Percentiles rank a stretch among this genome's conserved stretches.
phyloP scores from a whole-genome alignment of 139 green algal genomes.

The Chlorella sp. region DNA sequence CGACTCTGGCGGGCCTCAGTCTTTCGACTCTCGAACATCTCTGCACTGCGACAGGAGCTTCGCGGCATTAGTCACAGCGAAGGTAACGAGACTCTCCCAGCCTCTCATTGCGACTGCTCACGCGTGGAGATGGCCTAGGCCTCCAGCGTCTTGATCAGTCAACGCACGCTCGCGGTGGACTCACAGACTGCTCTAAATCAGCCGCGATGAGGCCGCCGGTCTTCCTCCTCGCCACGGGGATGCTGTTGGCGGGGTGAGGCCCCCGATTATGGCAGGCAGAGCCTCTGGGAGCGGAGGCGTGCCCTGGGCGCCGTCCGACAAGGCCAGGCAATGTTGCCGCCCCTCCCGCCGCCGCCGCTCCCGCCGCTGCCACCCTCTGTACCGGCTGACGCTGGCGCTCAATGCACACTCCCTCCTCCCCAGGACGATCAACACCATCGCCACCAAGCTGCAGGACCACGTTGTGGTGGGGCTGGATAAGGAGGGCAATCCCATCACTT shows the following conservation, averaged over 20 bases:
- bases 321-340: neutral
- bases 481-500: slow-evolving; percentile 52
- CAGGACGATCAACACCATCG: slow-evolving; percentile 78
- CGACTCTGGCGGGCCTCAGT: no score
- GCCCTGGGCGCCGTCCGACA: neutral
- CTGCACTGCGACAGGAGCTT: slow-evolving; percentile 22
- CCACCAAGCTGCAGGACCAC: slow-evolving; percentile 83
- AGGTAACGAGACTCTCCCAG: neutral
- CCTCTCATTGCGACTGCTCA: no score
- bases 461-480: slow-evolving; percentile 48
- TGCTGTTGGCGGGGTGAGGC: neutral
- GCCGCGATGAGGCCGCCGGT: neutral
- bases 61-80: neutral
- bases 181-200: neutral
- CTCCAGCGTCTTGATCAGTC: neutral
- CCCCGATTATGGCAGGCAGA: no score
- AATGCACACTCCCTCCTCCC: neutral
- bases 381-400: no score
- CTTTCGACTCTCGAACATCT: no score
- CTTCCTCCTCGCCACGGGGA: neutral
- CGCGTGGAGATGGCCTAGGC: no score
- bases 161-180: neutral
- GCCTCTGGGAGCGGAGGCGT: neutral
- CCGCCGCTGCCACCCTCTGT: neutral
- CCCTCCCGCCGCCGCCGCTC: neutral